phyloP scores from a whole-genome alignment of 2,329 filamentous ascomycete genomes.

The Ophiostoma novo-ulmi region DNA sequence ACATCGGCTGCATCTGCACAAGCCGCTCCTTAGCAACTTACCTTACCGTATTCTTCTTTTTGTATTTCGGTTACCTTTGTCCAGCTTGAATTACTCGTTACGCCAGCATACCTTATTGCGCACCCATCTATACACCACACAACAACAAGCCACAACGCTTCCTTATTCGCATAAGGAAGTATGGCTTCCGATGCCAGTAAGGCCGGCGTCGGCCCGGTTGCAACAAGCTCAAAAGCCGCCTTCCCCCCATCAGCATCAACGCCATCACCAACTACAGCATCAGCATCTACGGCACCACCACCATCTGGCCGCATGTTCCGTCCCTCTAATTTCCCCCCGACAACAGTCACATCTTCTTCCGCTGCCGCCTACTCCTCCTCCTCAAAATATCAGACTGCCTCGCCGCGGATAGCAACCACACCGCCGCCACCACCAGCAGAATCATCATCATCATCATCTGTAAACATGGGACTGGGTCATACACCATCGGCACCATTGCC shows the following conservation, averaged over 20 bases:
- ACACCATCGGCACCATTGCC: slow-evolving; percentile 12
- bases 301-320: slow-evolving; percentile 2
- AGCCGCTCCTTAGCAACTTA: not conserved
- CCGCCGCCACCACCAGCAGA: slow-evolving; percentile 20
- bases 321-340: not conserved
- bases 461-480: slow-evolving; percentile 11
- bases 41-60: not conserved
- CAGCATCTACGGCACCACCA: not conserved
- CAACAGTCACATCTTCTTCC: not conserved
- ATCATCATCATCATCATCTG: slow-evolving; percentile 9
- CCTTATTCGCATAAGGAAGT: not conserved
- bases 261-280: not conserved
- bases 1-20: not conserved
- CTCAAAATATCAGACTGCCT: not conserved
- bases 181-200: slow-evolving; percentile 25
- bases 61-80: not conserved
- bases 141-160: not conserved
- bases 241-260: slow-evolving; percentile 13
- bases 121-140: not conserved
- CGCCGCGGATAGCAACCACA: slow-evolving; percentile 23
- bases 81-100: not conserved
- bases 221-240: not conserved
- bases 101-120: not conserved
- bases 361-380: slow-evolving; percentile 9
- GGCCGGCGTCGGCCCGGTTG: slow-evolving; percentile 19